Evolutionary conservation across 495 filamentous ascomycete species (phyloP).

Genomic region (Aspergillus affinis): DNA sequence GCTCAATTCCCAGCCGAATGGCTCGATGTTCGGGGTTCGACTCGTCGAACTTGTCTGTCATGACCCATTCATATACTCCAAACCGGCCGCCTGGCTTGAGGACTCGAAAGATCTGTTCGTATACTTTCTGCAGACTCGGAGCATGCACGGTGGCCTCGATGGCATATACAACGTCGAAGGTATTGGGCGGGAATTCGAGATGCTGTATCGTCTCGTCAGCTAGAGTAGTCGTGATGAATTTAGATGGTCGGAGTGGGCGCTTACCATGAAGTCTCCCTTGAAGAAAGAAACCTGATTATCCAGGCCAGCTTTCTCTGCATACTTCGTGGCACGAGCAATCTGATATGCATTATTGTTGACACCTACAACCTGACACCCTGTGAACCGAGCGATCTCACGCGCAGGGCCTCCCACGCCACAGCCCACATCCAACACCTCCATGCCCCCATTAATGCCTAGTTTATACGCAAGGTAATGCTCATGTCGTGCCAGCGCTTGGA

Average conservation of each 20-base stretch:
- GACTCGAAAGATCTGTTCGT: slow-evolving; percentile 9
- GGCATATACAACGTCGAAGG: slow-evolving; percentile 5
- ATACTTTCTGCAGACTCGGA: slow-evolving; percentile 6
- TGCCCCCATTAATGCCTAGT: slow-evolving; percentile 1
- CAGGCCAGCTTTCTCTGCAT: slow-evolving; percentile 5
- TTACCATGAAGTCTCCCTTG: slow-evolving; percentile 10
- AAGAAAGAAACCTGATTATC: slow-evolving; percentile 5
- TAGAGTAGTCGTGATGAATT: neutral
- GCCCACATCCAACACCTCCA: slow-evolving; percentile 7
- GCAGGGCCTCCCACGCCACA: slow-evolving; percentile 6
- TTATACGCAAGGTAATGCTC: slow-evolving; percentile 8
- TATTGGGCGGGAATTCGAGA: neutral
- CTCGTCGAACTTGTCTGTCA: slow-evolving; percentile 7
- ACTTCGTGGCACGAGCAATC: slow-evolving; percentile 3
- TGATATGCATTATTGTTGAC: slow-evolving; percentile 10
- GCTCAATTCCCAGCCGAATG: slow-evolving; percentile 8
- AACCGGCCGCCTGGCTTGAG: slow-evolving; percentile 9
- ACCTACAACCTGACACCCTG: slow-evolving; percentile 4
- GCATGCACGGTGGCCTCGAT: slow-evolving; percentile 5
- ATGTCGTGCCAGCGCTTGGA: slow-evolving; percentile 7
- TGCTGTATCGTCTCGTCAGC: neutral
- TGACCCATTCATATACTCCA: slow-evolving; percentile 9
- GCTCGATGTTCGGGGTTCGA: slow-evolving; percentile 5
- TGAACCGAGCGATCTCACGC: slow-evolving; percentile 6
- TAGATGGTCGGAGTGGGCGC: neutral